Evolutionary conservation across 768 basidiomycete species (phyloP), one percentile per base, ranked within the genome.

Genomic region (Boletus vermiculosoides): DNA sequence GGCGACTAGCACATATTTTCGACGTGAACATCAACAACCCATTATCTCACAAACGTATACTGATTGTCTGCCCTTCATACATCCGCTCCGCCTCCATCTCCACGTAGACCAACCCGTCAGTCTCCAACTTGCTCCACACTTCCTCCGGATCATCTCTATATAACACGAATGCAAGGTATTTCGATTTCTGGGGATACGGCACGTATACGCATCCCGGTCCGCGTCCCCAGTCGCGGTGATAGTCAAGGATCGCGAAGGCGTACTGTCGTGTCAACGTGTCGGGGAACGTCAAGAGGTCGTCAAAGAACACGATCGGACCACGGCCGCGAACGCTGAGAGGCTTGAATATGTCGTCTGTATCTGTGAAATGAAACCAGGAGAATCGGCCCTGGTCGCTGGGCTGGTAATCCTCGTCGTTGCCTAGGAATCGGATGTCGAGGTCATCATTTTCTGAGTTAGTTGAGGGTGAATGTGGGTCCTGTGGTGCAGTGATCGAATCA

Each of bases 281-380:
- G 3, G 30, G 28, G 16, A 36, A 16, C 10, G 28, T 12, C 40
- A 52, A 45, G 3, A 28, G 1, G 23, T 39, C 12, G 22, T 33
- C 53, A 28, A 34, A 13, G 1, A 33, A 20, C 16, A 56, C 28
- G 42, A 56, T 16, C 7, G 57, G 54, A 33, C 54, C 57, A 31
- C 42, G 47, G 5, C 54, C 57, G 16, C 37, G 54, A 40, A 56
- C 28, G 23, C 41, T 45, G 42, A 56, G 18, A 20, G 54, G 23
- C 16, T 37, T 45, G 30, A 56, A 56, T 31, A 34, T 22, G 4
- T 37, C 48, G 5, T 56, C 23, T 23, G 54, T n/a, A 6, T 56
- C 57, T 15, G 41, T 50, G 20, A 58, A 33, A 45, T 50, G 57
- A 40, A 56, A 58, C 54, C 57, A 56, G 22, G 36, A 56, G 10